These are phyloP conservation scores for Pleurotus djamor DNA, from an alignment of 768 basidiomycete species.

Conservation along the genomic window DNA sequence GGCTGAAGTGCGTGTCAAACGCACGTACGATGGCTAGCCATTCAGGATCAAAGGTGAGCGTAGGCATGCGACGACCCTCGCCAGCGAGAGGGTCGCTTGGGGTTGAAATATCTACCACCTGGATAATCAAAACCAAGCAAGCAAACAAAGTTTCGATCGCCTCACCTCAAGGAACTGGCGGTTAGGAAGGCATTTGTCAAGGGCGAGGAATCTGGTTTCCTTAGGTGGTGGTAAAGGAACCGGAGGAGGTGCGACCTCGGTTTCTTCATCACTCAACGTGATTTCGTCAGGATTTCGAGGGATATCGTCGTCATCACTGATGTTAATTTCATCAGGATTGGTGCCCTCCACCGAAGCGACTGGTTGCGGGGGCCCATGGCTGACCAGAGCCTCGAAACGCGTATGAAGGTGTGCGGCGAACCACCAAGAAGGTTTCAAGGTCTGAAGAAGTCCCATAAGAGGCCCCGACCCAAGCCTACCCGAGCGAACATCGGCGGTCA, in stretches of 20 bases:
- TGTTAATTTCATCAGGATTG: slow-evolving; percentile 52
- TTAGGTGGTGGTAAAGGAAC: slow-evolving; percentile 15
- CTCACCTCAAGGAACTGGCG: slow-evolving; percentile 81
- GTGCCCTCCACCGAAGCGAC: slow-evolving; percentile 4
- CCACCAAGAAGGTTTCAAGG: slow-evolving; percentile 83
- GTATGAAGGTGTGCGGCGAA: slow-evolving; percentile 91
- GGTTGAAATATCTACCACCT: slow-evolving; percentile 65
- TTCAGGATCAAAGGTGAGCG: slow-evolving; percentile 75
- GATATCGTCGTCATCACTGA: slow-evolving; percentile 37
- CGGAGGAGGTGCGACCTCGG: slow-evolving; percentile 32
- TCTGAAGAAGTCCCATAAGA: slow-evolving; percentile 70
- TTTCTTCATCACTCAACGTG: slow-evolving; percentile 43
- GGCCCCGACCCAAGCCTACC: slow-evolving; percentile 86
- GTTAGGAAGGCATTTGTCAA: slow-evolving; percentile 84
- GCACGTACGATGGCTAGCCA: slow-evolving; percentile 95
- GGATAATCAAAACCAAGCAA: not conserved
- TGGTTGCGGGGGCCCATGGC: slow-evolving; percentile 33
- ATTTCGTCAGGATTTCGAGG: slow-evolving; percentile 52
- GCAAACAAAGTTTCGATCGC: not conserved
- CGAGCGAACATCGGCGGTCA: slow-evolving; percentile 62
- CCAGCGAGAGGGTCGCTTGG: slow-evolving; percentile 2
- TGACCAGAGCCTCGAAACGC: slow-evolving; percentile 73
- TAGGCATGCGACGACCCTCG: slow-evolving; percentile 18
- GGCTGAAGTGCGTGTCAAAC: slow-evolving; percentile 77
- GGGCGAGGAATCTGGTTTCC: slow-evolving; percentile 79